Evolutionary conservation across 1,139 yeast species (phyloP), one percentile per base, ranked within the genome.

Genomic region (Scheffersomyces illinoinensis): DNA sequence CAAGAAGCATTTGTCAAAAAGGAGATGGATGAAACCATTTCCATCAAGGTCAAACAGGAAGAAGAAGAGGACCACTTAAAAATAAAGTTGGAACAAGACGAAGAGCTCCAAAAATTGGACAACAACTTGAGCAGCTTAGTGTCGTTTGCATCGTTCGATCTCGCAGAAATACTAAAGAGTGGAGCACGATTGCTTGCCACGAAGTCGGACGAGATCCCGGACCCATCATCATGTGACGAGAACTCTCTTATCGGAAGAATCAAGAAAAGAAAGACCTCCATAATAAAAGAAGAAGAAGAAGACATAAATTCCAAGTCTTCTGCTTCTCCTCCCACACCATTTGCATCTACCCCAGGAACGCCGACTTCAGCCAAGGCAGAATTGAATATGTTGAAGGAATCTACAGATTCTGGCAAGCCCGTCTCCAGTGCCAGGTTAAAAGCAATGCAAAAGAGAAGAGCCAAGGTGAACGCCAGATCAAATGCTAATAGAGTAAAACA

Each of bases 401-500:
- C 61, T 17, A 59, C 58, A 20, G 59, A 57, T 7, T 56, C 65
- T 6, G 56, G 54, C 2, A 62, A 75, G 51, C 71, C 76, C 6
- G 81, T 77, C 18, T 77, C 82, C 52, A 89, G 91, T 60, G 97
- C 99, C 0, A 82, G 98, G 71, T 83, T 93, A 76, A 85, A 93
- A 63, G 98, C 98, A 3, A 88, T 95, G 90, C 98, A 97, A 49
- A 91, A 91, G 69, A 84, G 99, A 67, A 87, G 90, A 69, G 97
- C 98, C 1, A 93, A 92, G 70, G 89, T 86, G 59, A 90, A 86
- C 63, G 95, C 95, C 12, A 89, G 88, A 67, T 77, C 86, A 12
- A 82, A 82, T 23, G 75, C 85, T 8, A 77, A 76, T 59, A 88
- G 84, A 60, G 68, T 74, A 5, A 75, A 84, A 66, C 81, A 91